phyloP scores from a whole-genome alignment of 495 filamentous ascomycete species.

The Hypoxylon rickii region DNA sequence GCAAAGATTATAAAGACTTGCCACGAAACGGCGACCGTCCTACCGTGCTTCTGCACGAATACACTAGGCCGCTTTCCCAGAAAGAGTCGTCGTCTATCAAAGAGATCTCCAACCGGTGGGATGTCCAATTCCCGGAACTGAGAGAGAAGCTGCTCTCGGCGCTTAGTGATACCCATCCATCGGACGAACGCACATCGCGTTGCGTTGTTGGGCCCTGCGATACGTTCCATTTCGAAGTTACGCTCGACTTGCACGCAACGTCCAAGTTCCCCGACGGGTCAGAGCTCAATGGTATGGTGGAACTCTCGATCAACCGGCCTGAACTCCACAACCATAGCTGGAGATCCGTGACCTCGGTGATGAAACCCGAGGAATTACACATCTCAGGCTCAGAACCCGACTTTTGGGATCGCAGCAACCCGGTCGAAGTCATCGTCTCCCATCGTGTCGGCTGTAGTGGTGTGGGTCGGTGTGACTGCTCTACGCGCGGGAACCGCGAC shows the following conservation, averaged over 20 bases:
- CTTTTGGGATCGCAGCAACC: slow-evolving; percentile 41
- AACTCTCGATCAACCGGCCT: slow-evolving; percentile 52
- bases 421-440: slow-evolving; percentile 38
- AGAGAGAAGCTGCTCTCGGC: slow-evolving; percentile 45
- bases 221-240: slow-evolving; percentile 57
- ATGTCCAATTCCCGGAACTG: slow-evolving; percentile 48
- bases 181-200: slow-evolving; percentile 39
- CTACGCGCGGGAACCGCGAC: slow-evolving; percentile 38
- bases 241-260: slow-evolving; percentile 50
- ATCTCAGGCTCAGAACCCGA: slow-evolving; percentile 39
- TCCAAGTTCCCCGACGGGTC: slow-evolving; percentile 51
- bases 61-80: slow-evolving; percentile 48
- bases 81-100: slow-evolving; percentile 48
- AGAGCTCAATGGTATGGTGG: slow-evolving; percentile 53
- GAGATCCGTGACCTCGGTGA: slow-evolving; percentile 53
- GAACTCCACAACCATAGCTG: slow-evolving; percentile 52
- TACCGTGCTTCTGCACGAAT: slow-evolving; percentile 52
- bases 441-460: slow-evolving; percentile 48
- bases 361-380: slow-evolving; percentile 54
- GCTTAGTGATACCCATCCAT: slow-evolving; percentile 36
- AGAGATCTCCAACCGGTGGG: slow-evolving; percentile 48
- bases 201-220: slow-evolving; percentile 49
- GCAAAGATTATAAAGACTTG: slow-evolving; percentile 43
- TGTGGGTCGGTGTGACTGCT: slow-evolving; percentile 38
- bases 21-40: slow-evolving; percentile 36